phyloP scores from a whole-genome alignment of 768 basidiomycete genomes.

The Kwoniella shandongensis region DNA sequence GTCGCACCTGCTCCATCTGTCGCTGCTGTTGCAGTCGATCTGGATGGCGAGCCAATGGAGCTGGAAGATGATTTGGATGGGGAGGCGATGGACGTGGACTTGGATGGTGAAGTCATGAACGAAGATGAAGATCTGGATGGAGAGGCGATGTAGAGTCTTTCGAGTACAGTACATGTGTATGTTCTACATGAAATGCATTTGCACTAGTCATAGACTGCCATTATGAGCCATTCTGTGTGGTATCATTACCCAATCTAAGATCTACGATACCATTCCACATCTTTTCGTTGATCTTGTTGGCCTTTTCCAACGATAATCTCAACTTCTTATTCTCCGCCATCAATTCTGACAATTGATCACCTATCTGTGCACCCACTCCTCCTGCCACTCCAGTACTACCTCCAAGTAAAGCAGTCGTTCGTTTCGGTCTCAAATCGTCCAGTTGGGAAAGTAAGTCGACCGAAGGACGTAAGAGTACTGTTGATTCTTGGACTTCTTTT shows the following conservation, averaged over 20 bases:
- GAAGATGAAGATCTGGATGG: conserved; percentile 6
- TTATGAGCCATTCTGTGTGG: no score
- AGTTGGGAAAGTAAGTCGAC: conserved; percentile 2
- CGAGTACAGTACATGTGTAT: no score
- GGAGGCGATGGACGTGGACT: conserved; percentile 57
- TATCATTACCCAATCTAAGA: conserved; percentile 23
- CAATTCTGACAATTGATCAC: conserved; percentile 60
- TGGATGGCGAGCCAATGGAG: conserved; percentile 57
- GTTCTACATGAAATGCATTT: no score
- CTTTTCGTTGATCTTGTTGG: conserved; percentile 85
- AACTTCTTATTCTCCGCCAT: conserved; percentile 70
- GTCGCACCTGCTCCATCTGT: conserved; percentile 22
- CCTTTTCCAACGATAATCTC: conserved; percentile 71
- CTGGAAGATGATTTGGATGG: conserved; percentile 52
- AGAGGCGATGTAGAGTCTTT: conserved; percentile 11
- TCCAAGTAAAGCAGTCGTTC: not conserved
- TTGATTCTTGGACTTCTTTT: conserved; percentile 39
- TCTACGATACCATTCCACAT: conserved; percentile 90
- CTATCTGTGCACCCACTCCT: conserved; percentile 1
- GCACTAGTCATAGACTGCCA: no score
- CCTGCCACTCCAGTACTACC: not conserved
- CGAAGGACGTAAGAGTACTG: conserved; percentile 33
- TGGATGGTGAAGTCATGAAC: conserved; percentile 57
- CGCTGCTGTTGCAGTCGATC: conserved; percentile 50
- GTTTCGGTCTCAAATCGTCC: conserved; percentile 10